phyloP scores from a whole-genome alignment of 345 rosid species.

The Punica granatum region DNA sequence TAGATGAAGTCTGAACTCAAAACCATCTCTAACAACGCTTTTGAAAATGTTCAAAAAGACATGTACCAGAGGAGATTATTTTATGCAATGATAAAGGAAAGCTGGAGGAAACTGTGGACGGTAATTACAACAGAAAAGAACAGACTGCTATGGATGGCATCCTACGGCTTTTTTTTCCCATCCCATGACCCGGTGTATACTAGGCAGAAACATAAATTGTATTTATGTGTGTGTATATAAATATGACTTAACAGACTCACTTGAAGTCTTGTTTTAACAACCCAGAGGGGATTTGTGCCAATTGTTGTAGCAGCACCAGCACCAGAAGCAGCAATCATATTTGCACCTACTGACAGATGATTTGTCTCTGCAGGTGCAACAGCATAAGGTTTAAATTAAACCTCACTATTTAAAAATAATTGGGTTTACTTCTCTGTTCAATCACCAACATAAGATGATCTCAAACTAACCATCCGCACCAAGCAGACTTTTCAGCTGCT shows the following conservation, averaged over 20 bases:
- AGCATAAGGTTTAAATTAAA: background rate
- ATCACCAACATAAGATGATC: background rate
- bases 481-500: conserved; percentile 68
- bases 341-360: conserved; percentile 62
- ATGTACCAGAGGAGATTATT: too few species aligned
- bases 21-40: background rate
- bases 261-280: conserved; percentile 88
- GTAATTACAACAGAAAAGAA: too few species aligned
- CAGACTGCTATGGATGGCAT: too few species aligned
- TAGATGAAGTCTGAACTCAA: background rate
- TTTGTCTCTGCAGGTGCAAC: conserved; percentile 28
- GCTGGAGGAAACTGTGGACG: too few species aligned
- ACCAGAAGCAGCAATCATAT: conserved; percentile 77
- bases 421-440: background rate
- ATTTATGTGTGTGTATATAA: too few species aligned
- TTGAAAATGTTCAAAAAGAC: too few species aligned
- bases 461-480: conserved; percentile 42
- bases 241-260: conserved; percentile 24
- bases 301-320: conserved; percentile 83
- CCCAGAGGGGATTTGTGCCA: conserved; percentile 88
- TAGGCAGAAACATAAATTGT: too few species aligned
- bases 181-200: background rate
- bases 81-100: too few species aligned
- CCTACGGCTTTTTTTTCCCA: background rate
- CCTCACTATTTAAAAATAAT: background rate